Base-by-base conservation (phyloP, 2,329 filamentous ascomycete genomes). In the Penicillium crustosum region DNA sequence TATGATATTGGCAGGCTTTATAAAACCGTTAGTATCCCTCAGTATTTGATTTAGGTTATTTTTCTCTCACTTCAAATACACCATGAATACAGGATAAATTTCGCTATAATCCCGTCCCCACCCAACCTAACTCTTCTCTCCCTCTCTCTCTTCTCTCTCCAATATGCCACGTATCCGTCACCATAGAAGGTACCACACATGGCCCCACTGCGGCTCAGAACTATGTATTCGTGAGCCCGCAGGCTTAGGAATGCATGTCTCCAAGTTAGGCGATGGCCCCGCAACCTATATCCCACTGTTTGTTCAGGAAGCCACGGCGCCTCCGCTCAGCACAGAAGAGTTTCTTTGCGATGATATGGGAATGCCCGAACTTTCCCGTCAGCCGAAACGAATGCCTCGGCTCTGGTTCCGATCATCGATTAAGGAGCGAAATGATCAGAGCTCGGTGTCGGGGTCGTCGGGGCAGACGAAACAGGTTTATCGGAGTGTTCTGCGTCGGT, bases 161-260 rank as follows among this genome's bases (percentile, higher is more conserved):
- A 58, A 21, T 39, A 73, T 73, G 70, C 62, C 71, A 36, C 62
- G 63, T 52, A 47, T 65, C 35, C 62, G 59, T 33, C 67, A 71
- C 55, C 71, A 73, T 50, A 61, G 64, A 64, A 64, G 73, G 60
- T 68, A 73, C 55, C 69, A 75, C 47, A 73, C 73, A 25, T 75
- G 73, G 73, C 73, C 73, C 8, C 71, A 71, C 59, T 71, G 69
- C 55, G 68, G 68, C 55, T 62, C 68, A 17, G 61, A 62, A 17
- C 41, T 60, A 13, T 64, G 62, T 51, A 61, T 62, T 42, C 65
- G 61, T 15, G 63, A 62, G n/a, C 60, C 61, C 31, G 60, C 54
- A n/a, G 65, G 62, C 42, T 45, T 64, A 8, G 64, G 70, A 2
- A 33, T 65, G 13, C 66, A 62, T 19, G 55, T 66, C 5, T 57